Evolutionary conservation across 768 basidiomycete species (phyloP), one percentile per base, ranked within the genome.

Genomic region (Leccinum sublutescens): DNA sequence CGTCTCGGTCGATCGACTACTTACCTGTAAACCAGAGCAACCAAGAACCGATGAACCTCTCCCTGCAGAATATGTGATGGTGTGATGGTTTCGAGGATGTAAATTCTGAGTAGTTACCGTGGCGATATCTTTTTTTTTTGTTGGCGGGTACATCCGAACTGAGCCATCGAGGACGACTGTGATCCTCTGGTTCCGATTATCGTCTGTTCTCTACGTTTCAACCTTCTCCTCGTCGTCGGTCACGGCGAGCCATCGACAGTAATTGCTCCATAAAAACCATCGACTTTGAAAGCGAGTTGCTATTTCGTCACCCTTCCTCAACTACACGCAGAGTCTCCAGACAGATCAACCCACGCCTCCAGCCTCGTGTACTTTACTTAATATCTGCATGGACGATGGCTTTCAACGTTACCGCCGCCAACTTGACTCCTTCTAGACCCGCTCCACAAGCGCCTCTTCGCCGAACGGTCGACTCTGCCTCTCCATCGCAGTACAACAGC

Each of bases 351-450:
- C 40, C 52, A 55, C 54, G 45, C 48, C 53, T 1, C 23, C 47
- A 31, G 38, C 64, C 65, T 62, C 63, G 62, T 57, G 62, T 45
- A 10, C 53, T 62, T 57, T 27, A 27, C 27, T 27, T 60, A 21
- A 61, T 67, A 50, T 43, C 57, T 53, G 59, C 27, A 64, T 59
- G 60, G 61, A 62, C 65, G 25, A 82, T 83, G 81, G 76, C 82
- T 52, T 83, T 76, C 71, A 78, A 79, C 63, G 75, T 81, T 58
- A 71, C 81, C 47, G 69, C 84, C 21, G 74, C 82, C 45, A 88
- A 87, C 54, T 76, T 92, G 60, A 91, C 87, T 1, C 91, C 91
- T 55, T 84, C 87, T 38, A 81, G 91, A 43, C 89, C 91, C 55
- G 89, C 90, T 5, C 91, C 91, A 14, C 84, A 83, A 55, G 87